These are phyloP conservation scores for Poa pratensis DNA, from an alignment of 176 grass and related monocot genomes.

Conservation along the genomic window DNA sequence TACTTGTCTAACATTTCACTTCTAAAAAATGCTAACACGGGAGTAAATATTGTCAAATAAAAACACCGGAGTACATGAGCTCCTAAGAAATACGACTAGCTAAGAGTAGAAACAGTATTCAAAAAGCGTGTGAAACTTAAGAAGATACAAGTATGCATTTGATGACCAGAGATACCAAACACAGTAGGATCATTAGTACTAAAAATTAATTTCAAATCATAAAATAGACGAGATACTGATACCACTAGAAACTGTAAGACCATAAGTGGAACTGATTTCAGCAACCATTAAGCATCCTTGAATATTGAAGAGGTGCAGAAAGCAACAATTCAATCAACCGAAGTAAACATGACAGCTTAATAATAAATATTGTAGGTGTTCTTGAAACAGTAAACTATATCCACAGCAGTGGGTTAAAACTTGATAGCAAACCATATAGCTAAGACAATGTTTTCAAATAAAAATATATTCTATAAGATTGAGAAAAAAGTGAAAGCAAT, in stretches of 20 bases:
- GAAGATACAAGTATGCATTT: not conserved
- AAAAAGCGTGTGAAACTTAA: not conserved
- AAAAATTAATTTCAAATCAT: not conserved
- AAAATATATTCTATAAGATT: constrained; percentile 38
- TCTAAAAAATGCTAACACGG: no score
- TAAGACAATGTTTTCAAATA: constrained; percentile 11
- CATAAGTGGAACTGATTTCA: constrained; percentile 1
- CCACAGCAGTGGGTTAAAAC: constrained; percentile 37
- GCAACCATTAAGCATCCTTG: constrained; percentile 4
- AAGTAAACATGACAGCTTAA: constrained; percentile 7
- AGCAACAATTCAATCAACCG: constrained; percentile 31
- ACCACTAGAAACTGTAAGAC: constrained; percentile 1
- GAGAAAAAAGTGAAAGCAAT: constrained; percentile 27
- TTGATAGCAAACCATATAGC: constrained; percentile 20
- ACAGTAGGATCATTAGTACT: constrained; percentile 5
- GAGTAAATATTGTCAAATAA: not conserved
- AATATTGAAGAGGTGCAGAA: constrained; percentile 21
- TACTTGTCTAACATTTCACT: no score
- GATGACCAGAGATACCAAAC: not conserved
- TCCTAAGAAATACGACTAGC: not conserved
- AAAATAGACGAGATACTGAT: not conserved
- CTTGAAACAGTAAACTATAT: constrained; percentile 32
- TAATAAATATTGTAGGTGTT: constrained; percentile 9
- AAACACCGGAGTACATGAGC: not conserved
- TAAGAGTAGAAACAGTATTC: not conserved